phyloP scores from a whole-genome alignment of 139 green algal genomes.

The Chlorella sp. region DNA sequence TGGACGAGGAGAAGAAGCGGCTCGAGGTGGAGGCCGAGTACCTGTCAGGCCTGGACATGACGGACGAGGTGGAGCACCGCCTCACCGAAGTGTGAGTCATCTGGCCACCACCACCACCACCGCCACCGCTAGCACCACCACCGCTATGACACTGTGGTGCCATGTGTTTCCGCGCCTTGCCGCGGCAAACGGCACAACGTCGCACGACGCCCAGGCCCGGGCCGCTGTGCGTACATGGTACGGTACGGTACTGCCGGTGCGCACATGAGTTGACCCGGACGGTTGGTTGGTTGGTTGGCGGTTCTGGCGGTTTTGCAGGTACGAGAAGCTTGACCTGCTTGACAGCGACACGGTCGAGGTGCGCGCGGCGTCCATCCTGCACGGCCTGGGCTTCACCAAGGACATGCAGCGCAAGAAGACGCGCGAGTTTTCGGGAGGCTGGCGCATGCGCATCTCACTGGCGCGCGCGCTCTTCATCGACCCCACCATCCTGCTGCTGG shows the following conservation, averaged over 20 bases:
- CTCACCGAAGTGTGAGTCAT: slow-evolving; percentile 58
- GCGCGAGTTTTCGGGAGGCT: slow-evolving; percentile 90
- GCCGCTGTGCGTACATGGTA: no score
- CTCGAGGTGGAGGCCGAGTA: slow-evolving; percentile 73
- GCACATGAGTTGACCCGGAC: no score
- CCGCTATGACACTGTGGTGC: no score
- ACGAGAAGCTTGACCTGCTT: slow-evolving; percentile 62
- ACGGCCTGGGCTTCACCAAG: slow-evolving; percentile 90
- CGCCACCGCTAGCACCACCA: no score
- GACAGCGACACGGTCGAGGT: slow-evolving; percentile 75
- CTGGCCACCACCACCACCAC: no score
- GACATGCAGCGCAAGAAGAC: slow-evolving; percentile 71
- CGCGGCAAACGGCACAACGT: no score
- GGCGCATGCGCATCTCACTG: slow-evolving; percentile 94
- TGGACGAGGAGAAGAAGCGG: slow-evolving; percentile 66
- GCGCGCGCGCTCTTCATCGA: slow-evolving; percentile 88
- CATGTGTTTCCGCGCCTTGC: no score
- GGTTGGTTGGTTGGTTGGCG: no score
- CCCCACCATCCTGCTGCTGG: slow-evolving; percentile 83
- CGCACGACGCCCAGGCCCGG: no score
- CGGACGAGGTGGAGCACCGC: slow-evolving; percentile 57
- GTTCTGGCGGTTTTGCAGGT: not conserved
- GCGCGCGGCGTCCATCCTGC: slow-evolving; percentile 78
- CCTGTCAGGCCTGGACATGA: slow-evolving; percentile 58
- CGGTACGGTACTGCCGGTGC: no score